These are phyloP conservation scores for Thelonectria rubi DNA, from an alignment of 2,329 filamentous ascomycete genomes.

Conservation along the genomic window DNA sequence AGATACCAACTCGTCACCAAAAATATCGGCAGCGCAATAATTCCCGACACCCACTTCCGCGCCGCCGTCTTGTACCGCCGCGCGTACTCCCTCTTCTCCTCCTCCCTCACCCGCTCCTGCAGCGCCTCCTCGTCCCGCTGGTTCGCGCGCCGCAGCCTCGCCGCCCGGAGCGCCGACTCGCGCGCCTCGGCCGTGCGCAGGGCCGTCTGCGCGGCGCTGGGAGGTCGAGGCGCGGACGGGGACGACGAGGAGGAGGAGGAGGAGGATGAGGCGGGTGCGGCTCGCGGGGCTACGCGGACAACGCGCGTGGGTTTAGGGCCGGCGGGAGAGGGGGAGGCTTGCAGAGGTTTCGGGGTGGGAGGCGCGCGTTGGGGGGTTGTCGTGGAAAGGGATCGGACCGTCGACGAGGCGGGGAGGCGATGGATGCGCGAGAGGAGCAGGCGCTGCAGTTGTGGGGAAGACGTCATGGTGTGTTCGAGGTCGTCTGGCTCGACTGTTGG, in stretches of 20 bases:
- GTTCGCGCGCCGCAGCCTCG: slow-evolving; percentile 29
- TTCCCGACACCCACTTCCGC: slow-evolving; percentile 56
- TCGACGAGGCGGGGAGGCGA: background rate
- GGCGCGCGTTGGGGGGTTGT: background rate
- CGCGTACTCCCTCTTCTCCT: slow-evolving; percentile 44
- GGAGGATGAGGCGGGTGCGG: background rate
- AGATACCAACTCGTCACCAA: slow-evolving; percentile 65
- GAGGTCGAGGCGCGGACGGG: background rate
- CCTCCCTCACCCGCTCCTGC: slow-evolving; percentile 18
- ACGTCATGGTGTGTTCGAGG: background rate
- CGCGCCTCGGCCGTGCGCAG: slow-evolving; percentile 36
- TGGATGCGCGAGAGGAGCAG: background rate
- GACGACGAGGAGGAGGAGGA: background rate
- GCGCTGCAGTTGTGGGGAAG: slow-evolving; percentile 2
- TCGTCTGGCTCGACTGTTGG: background rate
- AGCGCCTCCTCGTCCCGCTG: slow-evolving; percentile 30
- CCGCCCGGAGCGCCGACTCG: slow-evolving; percentile 37
- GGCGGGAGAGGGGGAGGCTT: background rate
- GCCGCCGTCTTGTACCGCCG: slow-evolving; percentile 55
- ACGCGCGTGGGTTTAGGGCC: background rate
- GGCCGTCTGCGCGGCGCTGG: slow-evolving; percentile 19
- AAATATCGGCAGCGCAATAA: slow-evolving; percentile 64
- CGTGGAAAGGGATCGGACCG: slow-evolving; percentile 2
- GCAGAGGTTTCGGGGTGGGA: background rate
- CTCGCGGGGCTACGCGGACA: background rate